These are phyloP conservation scores for Penicillium malachiteum DNA, from an alignment of 495 filamentous ascomycete species.

Conservation along the genomic window DNA sequence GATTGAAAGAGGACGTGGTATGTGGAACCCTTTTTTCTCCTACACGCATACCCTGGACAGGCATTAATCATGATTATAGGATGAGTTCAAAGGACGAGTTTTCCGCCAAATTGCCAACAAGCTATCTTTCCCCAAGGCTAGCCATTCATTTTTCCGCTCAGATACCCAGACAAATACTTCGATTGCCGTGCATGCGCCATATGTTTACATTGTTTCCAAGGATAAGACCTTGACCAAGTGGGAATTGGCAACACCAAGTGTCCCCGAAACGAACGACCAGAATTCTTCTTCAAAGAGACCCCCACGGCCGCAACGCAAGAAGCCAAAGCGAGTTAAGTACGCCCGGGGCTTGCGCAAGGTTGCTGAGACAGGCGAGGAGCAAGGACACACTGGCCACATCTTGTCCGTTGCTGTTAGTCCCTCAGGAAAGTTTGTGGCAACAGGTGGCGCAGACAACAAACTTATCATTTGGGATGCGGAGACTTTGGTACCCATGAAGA, in stretches of 20 bases:
- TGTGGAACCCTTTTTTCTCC: conserved; percentile 17
- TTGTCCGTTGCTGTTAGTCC: conserved; percentile 81
- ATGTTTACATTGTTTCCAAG: conserved; percentile 83
- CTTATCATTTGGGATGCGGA: conserved; percentile 84
- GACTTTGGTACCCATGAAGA: conserved; percentile 70
- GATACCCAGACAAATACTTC: conserved; percentile 76
- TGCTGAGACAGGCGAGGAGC: conserved; percentile 58
- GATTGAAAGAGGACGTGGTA: conserved; percentile 84
- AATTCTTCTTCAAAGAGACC: conserved; percentile 63
- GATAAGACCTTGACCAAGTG: conserved; percentile 85
- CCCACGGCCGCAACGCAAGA: conserved; percentile 61
- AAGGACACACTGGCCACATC: conserved; percentile 75
- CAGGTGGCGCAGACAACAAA: conserved; percentile 77
- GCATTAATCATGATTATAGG: conserved; percentile 36
- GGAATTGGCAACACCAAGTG: conserved; percentile 57
- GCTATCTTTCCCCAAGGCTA: conserved; percentile 61
- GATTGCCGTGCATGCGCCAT: conserved; percentile 73
- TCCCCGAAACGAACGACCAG: conserved; percentile 27
- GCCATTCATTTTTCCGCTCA: conserved; percentile 68
- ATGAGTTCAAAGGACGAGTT: conserved; percentile 85
- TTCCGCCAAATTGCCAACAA: conserved; percentile 75
- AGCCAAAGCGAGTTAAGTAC: conserved; percentile 69
- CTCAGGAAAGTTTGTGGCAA: conserved; percentile 86
- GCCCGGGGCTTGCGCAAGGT: conserved; percentile 63
- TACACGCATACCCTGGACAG: neutral